These are phyloP conservation scores for Bromus sterilis DNA, from an alignment of 176 grass and related monocot genomes.

Conservation along the genomic window DNA sequence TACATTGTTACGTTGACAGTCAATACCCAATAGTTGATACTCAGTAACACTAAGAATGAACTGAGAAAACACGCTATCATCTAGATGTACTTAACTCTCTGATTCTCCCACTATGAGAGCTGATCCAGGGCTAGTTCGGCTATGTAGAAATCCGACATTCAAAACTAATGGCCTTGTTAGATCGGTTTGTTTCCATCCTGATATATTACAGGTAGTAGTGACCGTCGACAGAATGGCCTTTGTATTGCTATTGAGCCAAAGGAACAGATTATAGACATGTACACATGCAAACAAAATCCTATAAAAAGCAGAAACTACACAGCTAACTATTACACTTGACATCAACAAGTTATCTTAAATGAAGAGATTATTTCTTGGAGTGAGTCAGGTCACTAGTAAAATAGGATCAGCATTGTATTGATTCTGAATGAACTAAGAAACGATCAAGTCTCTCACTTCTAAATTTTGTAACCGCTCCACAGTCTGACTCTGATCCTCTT, in stretches of 20 bases:
- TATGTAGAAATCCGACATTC: background rate
- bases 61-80: background rate
- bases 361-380: too few species aligned
- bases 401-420: too few species aligned
- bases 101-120: too few species aligned
- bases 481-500: too few species aligned
- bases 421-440: too few species aligned
- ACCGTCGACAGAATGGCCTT: background rate
- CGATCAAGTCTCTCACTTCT: too few species aligned
- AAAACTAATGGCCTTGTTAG: background rate
- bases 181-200: background rate
- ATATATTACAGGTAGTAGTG: background rate
- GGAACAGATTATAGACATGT: background rate
- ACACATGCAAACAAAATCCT: background rate
- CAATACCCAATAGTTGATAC: background rate
- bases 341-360: too few species aligned
- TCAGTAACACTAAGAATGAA: background rate
- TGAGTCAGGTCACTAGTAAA: too few species aligned
- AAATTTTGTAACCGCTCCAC: too few species aligned
- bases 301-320: background rate
- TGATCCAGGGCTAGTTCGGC: too few species aligned
- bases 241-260: background rate
- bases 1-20: background rate
- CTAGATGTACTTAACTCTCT: background rate
- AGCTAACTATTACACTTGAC: too few species aligned